A percentile compares a stretch with the other conserved stretches of the same genome.
Conservation (phyloP, 805 yeast genomes). For the Nadsonia fulvescens region DNA sequence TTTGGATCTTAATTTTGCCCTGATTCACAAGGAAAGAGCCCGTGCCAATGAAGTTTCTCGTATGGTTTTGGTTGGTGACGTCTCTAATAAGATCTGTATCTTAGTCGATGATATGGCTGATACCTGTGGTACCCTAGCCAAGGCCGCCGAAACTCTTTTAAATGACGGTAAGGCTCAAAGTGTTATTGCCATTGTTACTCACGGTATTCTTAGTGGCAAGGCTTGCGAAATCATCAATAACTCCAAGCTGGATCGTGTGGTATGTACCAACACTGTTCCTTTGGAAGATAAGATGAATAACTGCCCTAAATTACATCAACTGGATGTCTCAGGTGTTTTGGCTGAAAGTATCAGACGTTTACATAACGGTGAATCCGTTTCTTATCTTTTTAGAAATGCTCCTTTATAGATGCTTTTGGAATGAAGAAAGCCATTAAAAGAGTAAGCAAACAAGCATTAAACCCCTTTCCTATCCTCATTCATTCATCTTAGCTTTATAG, state of each 20-base stretch:
- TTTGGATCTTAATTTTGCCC: conserved; percentile 81
- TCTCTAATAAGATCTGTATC: conserved; percentile 64
- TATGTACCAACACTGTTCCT: conserved; percentile 91
- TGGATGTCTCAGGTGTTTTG: conserved; percentile 72
- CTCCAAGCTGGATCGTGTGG: conserved; percentile 52
- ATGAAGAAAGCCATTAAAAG: no score
- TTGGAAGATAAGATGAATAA: conserved; percentile 41
- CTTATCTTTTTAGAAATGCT: conserved; percentile 66
- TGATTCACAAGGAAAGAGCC: conserved; percentile 93
- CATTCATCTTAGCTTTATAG: no score
- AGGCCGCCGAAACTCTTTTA: conserved; percentile 79
- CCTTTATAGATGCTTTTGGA: conserved; percentile 18
- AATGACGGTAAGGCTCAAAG: conserved; percentile 56
- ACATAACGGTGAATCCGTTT: conserved; percentile 92
- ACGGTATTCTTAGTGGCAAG: conserved; percentile 80
- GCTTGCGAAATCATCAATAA: conserved; percentile 62
- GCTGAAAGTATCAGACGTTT: conserved; percentile 91
- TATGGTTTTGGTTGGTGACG: conserved; percentile 97
- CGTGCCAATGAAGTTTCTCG: conserved; percentile 92
- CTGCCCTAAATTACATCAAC: conserved; percentile 53
- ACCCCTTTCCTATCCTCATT: no score
- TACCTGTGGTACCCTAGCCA: conserved; percentile 92
- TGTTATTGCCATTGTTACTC: conserved; percentile 91
- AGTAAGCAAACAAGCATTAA: no score
- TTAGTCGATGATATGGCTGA: conserved; percentile 97